These are phyloP conservation scores for Leccinum variicolor DNA, from an alignment of 768 basidiomycete genomes.

Conservation along the genomic window DNA sequence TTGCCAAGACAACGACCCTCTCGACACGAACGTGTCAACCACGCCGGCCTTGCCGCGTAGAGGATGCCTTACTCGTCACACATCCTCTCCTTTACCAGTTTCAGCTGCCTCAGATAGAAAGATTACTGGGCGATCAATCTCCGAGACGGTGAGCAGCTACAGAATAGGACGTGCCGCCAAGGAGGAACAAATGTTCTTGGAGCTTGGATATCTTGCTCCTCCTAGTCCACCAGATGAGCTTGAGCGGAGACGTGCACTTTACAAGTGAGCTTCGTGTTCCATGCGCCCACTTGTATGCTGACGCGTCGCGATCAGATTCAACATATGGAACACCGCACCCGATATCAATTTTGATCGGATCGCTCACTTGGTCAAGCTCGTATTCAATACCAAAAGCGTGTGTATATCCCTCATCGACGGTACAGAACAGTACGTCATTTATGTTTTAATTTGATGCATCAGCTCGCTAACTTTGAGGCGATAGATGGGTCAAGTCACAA, in stretches of 20 bases:
- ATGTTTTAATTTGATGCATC: conserved; percentile 1
- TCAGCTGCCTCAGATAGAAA: conserved; percentile 32
- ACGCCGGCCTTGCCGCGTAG: conserved; percentile 51
- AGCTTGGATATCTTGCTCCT: conserved; percentile 69
- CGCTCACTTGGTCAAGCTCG: conserved; percentile 87
- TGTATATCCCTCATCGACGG: conserved; percentile 81
- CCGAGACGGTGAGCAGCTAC: conserved; percentile 31
- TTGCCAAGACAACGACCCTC: conserved; percentile 28
- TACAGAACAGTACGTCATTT: conserved; percentile 64
- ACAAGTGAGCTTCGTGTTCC: conserved; percentile 53
- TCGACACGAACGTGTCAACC: conserved; percentile 33
- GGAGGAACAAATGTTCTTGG: conserved; percentile 64
- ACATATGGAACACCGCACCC: conserved; percentile 81
- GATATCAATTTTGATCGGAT: conserved; percentile 94
- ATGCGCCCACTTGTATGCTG: neutral
- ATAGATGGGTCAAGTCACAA: conserved; percentile 87
- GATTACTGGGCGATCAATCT: conserved; percentile 31
- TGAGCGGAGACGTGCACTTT: conserved; percentile 78
- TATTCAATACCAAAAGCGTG: conserved; percentile 88
- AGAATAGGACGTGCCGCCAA: conserved; percentile 51
- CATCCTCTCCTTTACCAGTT: conserved; percentile 60
- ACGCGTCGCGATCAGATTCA: conserved; percentile 56
- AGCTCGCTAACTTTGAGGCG: conserved; percentile 6
- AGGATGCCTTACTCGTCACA: conserved; percentile 56
- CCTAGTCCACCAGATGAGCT: conserved; percentile 84